These are phyloP conservation scores for Plasmopara muralis DNA, from an alignment of 352 stramenopile genomes.

Conservation along the genomic window DNA sequence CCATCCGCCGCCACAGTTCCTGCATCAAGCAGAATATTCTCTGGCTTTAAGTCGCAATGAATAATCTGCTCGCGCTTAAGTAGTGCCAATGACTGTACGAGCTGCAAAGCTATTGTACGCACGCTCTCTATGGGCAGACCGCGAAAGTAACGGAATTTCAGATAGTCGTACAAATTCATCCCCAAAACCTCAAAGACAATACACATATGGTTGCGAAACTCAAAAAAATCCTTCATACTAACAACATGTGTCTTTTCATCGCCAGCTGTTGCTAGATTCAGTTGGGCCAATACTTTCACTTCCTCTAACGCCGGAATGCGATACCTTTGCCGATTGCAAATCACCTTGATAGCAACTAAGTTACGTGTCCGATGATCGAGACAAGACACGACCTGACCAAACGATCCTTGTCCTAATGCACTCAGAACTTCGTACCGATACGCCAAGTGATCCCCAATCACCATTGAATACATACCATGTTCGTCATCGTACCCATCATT, in stretches of 20 bases:
- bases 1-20: conserved; percentile 6
- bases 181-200: conserved; percentile 95
- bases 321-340: conserved; percentile 96
- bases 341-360: conserved; percentile 96
- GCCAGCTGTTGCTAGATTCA: conserved; percentile 22
- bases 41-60: conserved; percentile 98
- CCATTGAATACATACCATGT: conserved; percentile 95
- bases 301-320: conserved; percentile 93
- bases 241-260: conserved; percentile 72
- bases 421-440: conserved; percentile 93
- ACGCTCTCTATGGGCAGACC: conserved; percentile 89
- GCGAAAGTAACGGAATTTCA: conserved; percentile 94
- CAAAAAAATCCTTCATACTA: conserved; percentile 89
- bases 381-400: conserved; percentile 97
- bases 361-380: conserved; percentile 73
- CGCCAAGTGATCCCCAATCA: conserved; percentile 89
- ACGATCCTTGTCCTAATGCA: conserved; percentile 95
- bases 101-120: conserved; percentile 81
- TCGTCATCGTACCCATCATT: conserved; percentile 96
- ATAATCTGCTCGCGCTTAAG: conserved; percentile 84
- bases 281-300: conserved; percentile 87
- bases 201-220: conserved; percentile 92
- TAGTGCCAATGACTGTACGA: conserved; percentile 74
- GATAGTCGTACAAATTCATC: conserved; percentile 95
- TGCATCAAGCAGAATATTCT: conserved; percentile 89